Evolutionary conservation across 1,284 basidiomycete genomes (phyloP).

Genomic region (Tilletia indica): DNA sequence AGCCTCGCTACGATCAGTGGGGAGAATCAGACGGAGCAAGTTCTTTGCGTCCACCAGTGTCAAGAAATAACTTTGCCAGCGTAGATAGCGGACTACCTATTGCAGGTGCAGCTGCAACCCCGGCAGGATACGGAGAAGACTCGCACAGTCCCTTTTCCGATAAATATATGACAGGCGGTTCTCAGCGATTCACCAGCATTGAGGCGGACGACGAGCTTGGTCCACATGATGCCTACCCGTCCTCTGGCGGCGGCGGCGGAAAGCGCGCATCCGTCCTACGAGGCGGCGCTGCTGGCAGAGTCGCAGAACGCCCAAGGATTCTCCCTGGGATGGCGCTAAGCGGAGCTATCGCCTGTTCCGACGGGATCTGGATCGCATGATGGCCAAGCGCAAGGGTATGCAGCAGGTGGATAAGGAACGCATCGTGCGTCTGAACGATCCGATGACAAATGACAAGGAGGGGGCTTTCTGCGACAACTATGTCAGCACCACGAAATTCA

Average conservation of each 20-base stretch:
- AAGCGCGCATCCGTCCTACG: conserved; percentile 20
- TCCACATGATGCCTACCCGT: conserved; percentile 19
- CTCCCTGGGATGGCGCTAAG: conserved; percentile 35
- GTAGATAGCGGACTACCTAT: conserved; percentile 40
- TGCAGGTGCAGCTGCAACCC: conserved; percentile 32
- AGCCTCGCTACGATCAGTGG: conserved; percentile 33
- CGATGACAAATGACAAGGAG: conserved; percentile 42
- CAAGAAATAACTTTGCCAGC: conserved; percentile 29
- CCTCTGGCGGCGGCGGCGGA: neutral
- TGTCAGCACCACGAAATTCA: conserved; percentile 95
- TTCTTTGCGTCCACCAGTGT: conserved; percentile 25
- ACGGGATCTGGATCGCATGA: conserved; percentile 32
- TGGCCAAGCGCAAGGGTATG: conserved; percentile 35
- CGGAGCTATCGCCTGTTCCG: conserved; percentile 34
- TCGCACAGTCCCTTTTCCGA: conserved; percentile 40
- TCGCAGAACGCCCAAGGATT: conserved; percentile 34
- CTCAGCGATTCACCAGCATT: conserved; percentile 40
- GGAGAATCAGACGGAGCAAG: conserved; percentile 15
- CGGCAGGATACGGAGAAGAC: conserved; percentile 33
- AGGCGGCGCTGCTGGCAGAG: conserved; percentile 21
- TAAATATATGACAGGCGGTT: conserved; percentile 33
- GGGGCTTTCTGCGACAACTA: conserved; percentile 65
- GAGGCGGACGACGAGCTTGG: conserved; percentile 51
- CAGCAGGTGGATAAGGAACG: conserved; percentile 39
- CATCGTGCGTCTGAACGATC: conserved; percentile 48